phyloP scores from a whole-genome alignment of 345 rosid species.

The Limnanthes douglasii region DNA sequence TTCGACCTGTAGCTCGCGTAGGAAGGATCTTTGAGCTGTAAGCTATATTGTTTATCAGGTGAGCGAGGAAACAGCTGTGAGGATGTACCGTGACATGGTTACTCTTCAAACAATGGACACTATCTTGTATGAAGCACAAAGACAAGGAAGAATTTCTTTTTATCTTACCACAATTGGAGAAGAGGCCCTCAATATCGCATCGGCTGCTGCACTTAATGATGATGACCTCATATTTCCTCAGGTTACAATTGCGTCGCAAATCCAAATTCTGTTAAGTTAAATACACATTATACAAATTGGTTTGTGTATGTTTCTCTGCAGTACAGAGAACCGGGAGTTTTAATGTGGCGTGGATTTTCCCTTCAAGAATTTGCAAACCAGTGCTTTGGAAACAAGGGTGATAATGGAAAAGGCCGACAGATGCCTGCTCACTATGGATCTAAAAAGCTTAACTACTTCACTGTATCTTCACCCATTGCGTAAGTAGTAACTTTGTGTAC shows the following conservation, averaged over 20 bases:
- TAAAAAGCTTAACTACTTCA: conserved; percentile 44
- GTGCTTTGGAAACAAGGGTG: conserved; percentile 49
- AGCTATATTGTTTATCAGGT: conserved; percentile 17
- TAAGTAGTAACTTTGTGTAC: no score
- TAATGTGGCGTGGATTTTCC: conserved; percentile 71
- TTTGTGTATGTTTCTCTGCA: conserved; percentile 1
- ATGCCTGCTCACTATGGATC: conserved; percentile 85
- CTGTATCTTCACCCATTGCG: conserved; percentile 72
- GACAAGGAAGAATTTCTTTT: conserved; percentile 76
- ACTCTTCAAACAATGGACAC: conserved; percentile 65
- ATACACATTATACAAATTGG: not conserved
- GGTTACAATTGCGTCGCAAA: conserved; percentile 10
- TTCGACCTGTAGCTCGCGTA: not conserved
- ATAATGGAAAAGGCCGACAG: conserved; percentile 73
- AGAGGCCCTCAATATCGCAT: conserved; percentile 66
- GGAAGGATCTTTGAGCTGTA: not conserved
- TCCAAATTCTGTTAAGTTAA: not conserved
- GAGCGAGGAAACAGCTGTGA: conserved; percentile 40
- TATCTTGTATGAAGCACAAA: conserved; percentile 61
- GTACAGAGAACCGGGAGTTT: conserved; percentile 72
- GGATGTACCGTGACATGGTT: conserved; percentile 54
- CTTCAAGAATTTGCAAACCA: conserved; percentile 62
- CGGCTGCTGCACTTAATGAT: conserved; percentile 54
- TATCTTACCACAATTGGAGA: conserved; percentile 54
- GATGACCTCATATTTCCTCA: conserved; percentile 61